These are phyloP conservation scores for Grigorovia jiainica DNA, from an alignment of 805 yeast species.

Conservation along the genomic window DNA sequence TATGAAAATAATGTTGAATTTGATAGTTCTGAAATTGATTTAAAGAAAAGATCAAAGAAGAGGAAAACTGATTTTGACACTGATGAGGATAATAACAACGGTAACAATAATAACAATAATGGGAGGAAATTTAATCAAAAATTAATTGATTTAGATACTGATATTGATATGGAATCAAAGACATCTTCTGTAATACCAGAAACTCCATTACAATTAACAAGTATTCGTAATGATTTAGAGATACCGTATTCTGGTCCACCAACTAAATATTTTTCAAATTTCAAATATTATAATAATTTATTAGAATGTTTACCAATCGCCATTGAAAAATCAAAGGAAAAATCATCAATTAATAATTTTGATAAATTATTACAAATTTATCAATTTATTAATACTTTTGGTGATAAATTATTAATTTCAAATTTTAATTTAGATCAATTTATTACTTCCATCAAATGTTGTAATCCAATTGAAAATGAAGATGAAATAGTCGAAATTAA, in stretches of 20 bases:
- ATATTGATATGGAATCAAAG: constrained; percentile 1
- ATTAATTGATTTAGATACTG: not conserved
- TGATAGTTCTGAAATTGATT: too few species aligned
- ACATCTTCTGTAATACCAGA: constrained; percentile 1
- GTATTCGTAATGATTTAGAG: constrained; percentile 20
- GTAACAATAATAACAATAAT: not conserved
- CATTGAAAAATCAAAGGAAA: not conserved
- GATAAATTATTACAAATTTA: constrained; percentile 20
- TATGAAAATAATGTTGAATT: not conserved
- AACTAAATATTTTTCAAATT: constrained; percentile 8
- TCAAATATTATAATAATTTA: constrained; percentile 15
- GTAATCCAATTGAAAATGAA: constrained; percentile 20
- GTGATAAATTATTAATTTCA: constrained; percentile 16
- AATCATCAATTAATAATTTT: constrained; percentile 10
- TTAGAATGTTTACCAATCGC: constrained; percentile 15
- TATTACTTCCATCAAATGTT: constrained; percentile 21
- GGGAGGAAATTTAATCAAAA: not conserved
- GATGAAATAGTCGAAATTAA: constrained; percentile 21
- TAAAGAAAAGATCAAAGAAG: too few species aligned
- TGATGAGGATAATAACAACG: not conserved
- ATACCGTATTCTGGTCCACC: constrained; percentile 22
- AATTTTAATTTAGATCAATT: constrained; percentile 25
- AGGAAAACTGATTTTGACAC: not conserved
- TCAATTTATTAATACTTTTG: constrained; percentile 26
- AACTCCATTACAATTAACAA: constrained; percentile 9